Conservation (phyloP, 169 alveolate genomes). For the Cryptosporidium sp. region DNA sequence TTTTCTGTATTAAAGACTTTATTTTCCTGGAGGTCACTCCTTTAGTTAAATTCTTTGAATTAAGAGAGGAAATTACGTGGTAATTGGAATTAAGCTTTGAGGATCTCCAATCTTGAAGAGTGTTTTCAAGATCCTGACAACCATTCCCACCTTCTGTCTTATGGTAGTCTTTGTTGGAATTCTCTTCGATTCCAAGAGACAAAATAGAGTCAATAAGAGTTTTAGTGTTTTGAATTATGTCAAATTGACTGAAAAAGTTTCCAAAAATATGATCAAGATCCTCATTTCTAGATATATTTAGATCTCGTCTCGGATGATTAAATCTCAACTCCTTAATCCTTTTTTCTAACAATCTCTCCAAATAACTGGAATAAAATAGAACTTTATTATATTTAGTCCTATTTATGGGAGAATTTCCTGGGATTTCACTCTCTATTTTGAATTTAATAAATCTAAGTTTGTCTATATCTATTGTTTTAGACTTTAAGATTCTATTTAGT, state of each 20-base stretch:
- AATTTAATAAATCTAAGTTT: conserved; percentile 20
- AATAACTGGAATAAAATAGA: neutral
- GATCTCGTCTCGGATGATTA: neutral
- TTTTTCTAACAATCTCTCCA: neutral
- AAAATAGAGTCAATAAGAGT: neutral
- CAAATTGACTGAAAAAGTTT: neutral
- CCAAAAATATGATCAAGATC: neutral
- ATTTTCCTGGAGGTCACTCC: neutral
- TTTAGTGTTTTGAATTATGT: neutral
- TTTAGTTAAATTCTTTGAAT: neutral
- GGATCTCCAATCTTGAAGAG: neutral
- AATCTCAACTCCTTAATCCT: neutral
- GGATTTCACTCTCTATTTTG: conserved; percentile 18
- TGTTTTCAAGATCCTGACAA: no score
- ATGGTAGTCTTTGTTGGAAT: no score
- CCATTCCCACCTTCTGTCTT: no score
- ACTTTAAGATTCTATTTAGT: neutral
- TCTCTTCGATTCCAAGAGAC: neutral
- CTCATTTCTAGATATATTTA: neutral
- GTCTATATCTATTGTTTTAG: conserved; percentile 3
- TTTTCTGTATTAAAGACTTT: neutral
- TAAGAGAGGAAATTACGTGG: neutral
- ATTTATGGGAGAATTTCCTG: neutral
- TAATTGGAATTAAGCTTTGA: neutral
- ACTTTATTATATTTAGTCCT: neutral